Evolutionary conservation across 371 early-diverging fungal genomes (phyloP).

Genomic region (Apophysomyces variabilis): DNA sequence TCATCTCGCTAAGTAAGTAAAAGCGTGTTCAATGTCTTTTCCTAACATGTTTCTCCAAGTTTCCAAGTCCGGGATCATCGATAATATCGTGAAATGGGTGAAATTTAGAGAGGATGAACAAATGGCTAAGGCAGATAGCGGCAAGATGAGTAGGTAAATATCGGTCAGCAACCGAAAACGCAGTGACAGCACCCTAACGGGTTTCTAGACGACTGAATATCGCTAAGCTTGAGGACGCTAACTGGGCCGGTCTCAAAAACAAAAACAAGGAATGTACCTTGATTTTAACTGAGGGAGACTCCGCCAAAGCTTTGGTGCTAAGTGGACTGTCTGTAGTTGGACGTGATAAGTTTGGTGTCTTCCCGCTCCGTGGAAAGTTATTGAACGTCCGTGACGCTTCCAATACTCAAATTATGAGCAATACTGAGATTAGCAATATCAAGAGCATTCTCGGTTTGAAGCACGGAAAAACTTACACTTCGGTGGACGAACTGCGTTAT

Average conservation of each 20-base stretch:
- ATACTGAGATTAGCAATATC: conserved; percentile 91
- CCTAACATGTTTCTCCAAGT: conserved; percentile 38
- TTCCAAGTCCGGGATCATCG: conserved; percentile 85
- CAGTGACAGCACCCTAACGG: background rate
- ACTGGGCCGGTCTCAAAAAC: conserved; percentile 87
- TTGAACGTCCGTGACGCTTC: conserved; percentile 98
- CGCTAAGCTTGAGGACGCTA: conserved; percentile 98
- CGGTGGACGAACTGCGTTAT: conserved; percentile 86
- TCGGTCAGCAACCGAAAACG: too few species aligned
- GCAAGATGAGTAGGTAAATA: conserved; percentile 54
- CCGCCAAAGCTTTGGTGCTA: conserved; percentile 98
- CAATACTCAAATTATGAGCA: conserved; percentile 78
- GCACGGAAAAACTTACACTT: conserved; percentile 85
- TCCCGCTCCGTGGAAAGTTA: conserved; percentile 98
- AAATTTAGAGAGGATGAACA: conserved; percentile 84
- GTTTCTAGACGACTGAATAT: conserved; percentile 78
- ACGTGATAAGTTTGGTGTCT: conserved; percentile 97
- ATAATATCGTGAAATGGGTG: conserved; percentile 82
- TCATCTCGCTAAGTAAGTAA: conserved; percentile 74
- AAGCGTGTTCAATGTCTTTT: background rate
- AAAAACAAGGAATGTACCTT: conserved; percentile 90
- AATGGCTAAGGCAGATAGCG: conserved; percentile 95
- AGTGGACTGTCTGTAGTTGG: conserved; percentile 95
- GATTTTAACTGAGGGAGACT: conserved; percentile 99
- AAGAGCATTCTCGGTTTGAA: conserved; percentile 98